Evolutionary conservation across 2,329 filamentous ascomycete genomes (phyloP).

Genomic region (Trichoderma pleuroti): DNA sequence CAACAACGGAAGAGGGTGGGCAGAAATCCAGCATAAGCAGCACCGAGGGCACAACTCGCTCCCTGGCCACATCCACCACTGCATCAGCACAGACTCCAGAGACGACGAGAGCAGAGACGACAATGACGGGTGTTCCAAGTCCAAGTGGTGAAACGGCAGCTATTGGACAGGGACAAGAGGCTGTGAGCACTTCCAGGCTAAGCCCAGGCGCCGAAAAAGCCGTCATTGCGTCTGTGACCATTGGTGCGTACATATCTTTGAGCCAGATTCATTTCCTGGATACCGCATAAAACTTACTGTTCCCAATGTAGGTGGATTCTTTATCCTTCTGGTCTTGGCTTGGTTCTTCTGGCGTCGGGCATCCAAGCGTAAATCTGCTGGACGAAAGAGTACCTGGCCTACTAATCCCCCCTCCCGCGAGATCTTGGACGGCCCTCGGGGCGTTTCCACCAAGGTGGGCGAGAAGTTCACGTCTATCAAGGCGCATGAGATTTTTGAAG

Average conservation of each 20-base stretch:
- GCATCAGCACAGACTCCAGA: neutral
- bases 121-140: neutral
- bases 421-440: neutral
- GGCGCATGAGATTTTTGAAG: neutral
- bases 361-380: constrained; percentile 20
- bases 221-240: constrained; percentile 22
- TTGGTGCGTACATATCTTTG: constrained; percentile 20
- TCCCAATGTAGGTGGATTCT: constrained; percentile 37
- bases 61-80: neutral
- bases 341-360: constrained; percentile 45
- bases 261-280: neutral
- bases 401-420: neutral
- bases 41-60: neutral
- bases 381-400: neutral
- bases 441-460: neutral
- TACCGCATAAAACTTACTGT: neutral
- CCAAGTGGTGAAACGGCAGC: neutral
- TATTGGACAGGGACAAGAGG: neutral
- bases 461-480: constrained; percentile 35
- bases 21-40: neutral
- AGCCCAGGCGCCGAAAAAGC: constrained; percentile 20
- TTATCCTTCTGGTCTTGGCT: constrained; percentile 42
- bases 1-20: neutral
- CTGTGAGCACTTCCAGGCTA: neutral
- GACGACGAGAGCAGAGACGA: neutral